Conservation (phyloP, 805 yeast genomes). For the Candida insectorum region DNA sequence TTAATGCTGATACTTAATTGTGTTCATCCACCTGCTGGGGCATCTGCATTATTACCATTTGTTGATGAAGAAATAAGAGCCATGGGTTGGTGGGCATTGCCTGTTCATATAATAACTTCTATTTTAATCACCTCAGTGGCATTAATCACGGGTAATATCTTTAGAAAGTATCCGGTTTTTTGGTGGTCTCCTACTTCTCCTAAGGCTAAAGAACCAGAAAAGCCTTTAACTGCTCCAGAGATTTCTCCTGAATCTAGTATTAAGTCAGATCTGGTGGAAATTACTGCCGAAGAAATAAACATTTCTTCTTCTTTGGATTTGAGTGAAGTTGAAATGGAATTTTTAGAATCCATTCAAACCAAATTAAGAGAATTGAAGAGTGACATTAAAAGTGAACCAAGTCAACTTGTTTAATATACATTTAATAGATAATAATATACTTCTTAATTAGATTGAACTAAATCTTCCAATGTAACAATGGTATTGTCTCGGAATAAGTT, state of each 20-base stretch:
- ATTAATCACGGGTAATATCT: constrained; percentile 50
- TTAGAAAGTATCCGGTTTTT: constrained; percentile 51
- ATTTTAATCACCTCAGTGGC: constrained; percentile 49
- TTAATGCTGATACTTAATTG: constrained; percentile 52
- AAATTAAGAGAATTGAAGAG: constrained; percentile 7
- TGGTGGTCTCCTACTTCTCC: constrained; percentile 55
- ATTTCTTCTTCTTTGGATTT: constrained; percentile 15
- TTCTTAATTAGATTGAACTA: too few relatives aligned
- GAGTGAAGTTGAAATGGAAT: constrained; percentile 23
- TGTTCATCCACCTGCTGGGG: constrained; percentile 74
- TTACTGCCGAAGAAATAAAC: constrained; percentile 1
- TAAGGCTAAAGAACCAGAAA: neutral
- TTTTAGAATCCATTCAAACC: constrained; percentile 21
- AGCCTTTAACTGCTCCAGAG: too few relatives aligned
- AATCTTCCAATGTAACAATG: constrained; percentile 44
- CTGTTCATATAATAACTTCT: constrained; percentile 49
- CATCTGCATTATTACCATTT: constrained; percentile 59
- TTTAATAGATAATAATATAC: neutral
- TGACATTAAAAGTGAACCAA: neutral
- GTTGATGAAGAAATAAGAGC: constrained; percentile 41
- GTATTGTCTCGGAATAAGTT: constrained; percentile 55
- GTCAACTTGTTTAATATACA: neutral
- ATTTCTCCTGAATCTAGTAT: too few relatives aligned
- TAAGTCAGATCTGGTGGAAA: too few relatives aligned
- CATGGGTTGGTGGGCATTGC: constrained; percentile 67